Percentiles rank a stretch among this genome's conserved stretches.
phyloP scores from a whole-genome alignment of 2,329 filamentous ascomycete species.

The Ascocoryne sarcoides region DNA sequence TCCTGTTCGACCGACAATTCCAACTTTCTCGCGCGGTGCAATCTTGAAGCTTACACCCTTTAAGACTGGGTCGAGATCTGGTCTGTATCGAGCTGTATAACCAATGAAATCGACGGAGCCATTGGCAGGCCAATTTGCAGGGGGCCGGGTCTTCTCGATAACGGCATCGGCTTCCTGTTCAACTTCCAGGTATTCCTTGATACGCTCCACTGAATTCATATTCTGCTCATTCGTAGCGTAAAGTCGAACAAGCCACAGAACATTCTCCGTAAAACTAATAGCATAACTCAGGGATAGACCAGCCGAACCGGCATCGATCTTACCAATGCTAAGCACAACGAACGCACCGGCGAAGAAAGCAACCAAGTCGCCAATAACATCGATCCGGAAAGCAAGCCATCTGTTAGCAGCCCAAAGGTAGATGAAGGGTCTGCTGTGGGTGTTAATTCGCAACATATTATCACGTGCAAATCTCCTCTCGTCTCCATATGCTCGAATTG shows the following conservation, averaged over 20 bases:
- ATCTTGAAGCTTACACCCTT: slow-evolving; percentile 81
- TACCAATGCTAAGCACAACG: slow-evolving; percentile 73
- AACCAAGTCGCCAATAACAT: slow-evolving; percentile 82
- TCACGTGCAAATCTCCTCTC: slow-evolving; percentile 89
- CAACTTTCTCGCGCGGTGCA: slow-evolving; percentile 79
- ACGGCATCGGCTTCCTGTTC: slow-evolving; percentile 82
- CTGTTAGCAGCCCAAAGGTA: slow-evolving; percentile 95
- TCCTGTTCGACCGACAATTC: slow-evolving; percentile 90
- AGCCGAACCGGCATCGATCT: slow-evolving; percentile 81
- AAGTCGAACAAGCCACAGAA: slow-evolving; percentile 89
- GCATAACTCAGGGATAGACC: slow-evolving; percentile 93
- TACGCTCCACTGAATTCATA: slow-evolving; percentile 97
- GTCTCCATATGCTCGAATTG: slow-evolving; percentile 92
- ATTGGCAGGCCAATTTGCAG: slow-evolving; percentile 72
- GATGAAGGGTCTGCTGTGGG: slow-evolving; percentile 86
- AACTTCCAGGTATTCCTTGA: slow-evolving; percentile 94
- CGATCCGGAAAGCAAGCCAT: slow-evolving; percentile 90
- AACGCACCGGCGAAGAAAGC: slow-evolving; percentile 91
- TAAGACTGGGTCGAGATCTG: slow-evolving; percentile 80
- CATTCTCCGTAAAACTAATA: slow-evolving; percentile 92
- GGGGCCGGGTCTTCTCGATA: slow-evolving; percentile 69
- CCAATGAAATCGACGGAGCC: slow-evolving; percentile 81
- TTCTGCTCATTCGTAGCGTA: slow-evolving; percentile 97
- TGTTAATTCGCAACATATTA: slow-evolving; percentile 81
- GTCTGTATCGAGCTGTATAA: slow-evolving; percentile 83